Evolutionary conservation across 805 yeast genomes (phyloP).

Genomic region (Starmerella floricola): DNA sequence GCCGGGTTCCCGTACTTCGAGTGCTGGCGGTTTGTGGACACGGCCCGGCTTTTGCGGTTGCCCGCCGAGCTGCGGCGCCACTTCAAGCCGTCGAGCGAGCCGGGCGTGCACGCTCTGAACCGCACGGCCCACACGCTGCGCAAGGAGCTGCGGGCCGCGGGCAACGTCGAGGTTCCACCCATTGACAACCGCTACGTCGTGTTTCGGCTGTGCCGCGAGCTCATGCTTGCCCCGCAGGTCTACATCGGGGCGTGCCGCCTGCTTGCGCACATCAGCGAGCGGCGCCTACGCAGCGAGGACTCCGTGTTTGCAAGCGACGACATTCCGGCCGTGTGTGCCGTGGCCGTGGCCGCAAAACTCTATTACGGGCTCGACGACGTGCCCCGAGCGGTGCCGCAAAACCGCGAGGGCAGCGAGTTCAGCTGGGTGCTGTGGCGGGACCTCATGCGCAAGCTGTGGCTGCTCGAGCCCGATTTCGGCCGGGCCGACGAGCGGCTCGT

Average conservation of each 20-base stretch:
- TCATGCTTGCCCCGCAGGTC: constrained; percentile 42
- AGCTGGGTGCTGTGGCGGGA: constrained; percentile 30
- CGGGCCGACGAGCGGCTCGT: constrained; percentile 31
- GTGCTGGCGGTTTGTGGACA: constrained; percentile 4
- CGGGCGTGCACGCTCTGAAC: constrained; percentile 7
- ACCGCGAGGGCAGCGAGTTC: constrained; percentile 9
- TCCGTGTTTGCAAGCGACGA: constrained; percentile 8
- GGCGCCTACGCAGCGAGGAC: background rate
- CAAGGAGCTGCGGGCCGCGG: background rate
- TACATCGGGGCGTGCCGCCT: constrained; percentile 30
- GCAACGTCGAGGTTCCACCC: background rate
- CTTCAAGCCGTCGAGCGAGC: constrained; percentile 6
- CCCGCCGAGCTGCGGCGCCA: constrained; percentile 10
- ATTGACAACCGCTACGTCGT: constrained; percentile 10
- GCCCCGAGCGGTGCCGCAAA: constrained; percentile 6
- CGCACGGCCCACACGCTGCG: background rate
- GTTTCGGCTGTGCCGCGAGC: constrained; percentile 25
- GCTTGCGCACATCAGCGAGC: constrained; percentile 13
- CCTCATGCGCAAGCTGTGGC: constrained; percentile 24
- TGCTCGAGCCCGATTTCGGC: constrained; percentile 19
- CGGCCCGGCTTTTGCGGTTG: background rate
- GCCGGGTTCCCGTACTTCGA: constrained; percentile 11
- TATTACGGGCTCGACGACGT: constrained; percentile 24
- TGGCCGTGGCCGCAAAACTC: constrained; percentile 14
- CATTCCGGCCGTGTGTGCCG: constrained; percentile 9